Evolutionary conservation across 768 basidiomycete genomes (phyloP), one percentile per base, ranked within the genome.

Genomic region (Suillus cothurnatus): DNA sequence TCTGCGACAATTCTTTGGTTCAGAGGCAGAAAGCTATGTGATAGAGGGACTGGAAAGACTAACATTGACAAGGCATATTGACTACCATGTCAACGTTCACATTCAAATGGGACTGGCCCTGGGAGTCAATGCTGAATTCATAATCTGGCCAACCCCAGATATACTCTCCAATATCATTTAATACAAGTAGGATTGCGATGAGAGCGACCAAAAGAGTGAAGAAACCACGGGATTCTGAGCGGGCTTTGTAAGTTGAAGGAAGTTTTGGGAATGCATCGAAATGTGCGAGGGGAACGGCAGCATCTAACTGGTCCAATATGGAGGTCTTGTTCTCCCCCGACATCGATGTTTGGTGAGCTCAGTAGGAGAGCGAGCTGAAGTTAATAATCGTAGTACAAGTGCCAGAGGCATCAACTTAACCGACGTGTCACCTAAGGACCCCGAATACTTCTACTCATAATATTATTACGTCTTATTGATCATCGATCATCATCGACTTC

Each of bases 101-200:
- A 69, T 88, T 86, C 82, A 99, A 81, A 61, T 81, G 88, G 66
- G 84, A 86, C 14, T 77, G 77, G 41, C 82, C 78, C 63, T 85
- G 83, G 38, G 77, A 77, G 73, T 98, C 96, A 61, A 99, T 90
- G 68, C 87, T 89, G 77, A 98, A 99, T 72, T 91, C 88, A 70
- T 90, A 89, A 73, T 93, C 91, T 8, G 93, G 91, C 86, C 95
- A 96, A 52, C 97, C 97, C 86, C 93, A 99, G 39, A 99, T 79
- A 72, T 87, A 99, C 74, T 98, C 96, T 58, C 88, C 89, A 50
- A 96, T 77, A 72, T 99, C 96, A 70, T 97, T 96, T 66, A 94
- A 82, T 63, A 95, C 84, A 23, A 97, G 84, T 31, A 95, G 69
- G 61, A 93, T 77, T 14, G 91, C 87, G 53, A 94, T 68, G 52